A percentile compares a stretch with the other conserved stretches of the same genome.
These are phyloP conservation scores for Populus hybrid DNA, from an alignment of 441 rosid species.

Conservation along the genomic window DNA sequence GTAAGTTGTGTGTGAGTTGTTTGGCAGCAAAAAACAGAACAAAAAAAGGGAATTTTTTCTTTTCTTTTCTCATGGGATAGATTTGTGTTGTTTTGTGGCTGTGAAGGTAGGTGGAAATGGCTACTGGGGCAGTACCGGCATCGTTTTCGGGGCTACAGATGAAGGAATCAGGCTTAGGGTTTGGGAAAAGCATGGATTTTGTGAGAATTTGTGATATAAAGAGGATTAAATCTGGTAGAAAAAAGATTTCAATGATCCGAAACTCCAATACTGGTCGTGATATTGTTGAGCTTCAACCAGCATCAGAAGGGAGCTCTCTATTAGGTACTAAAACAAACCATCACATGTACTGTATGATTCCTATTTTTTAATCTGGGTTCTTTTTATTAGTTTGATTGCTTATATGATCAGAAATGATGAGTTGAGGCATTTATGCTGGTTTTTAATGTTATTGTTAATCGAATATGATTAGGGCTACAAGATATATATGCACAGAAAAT, in stretches of 20 bases:
- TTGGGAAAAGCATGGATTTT: slow-evolving; percentile 33
- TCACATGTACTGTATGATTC: not conserved
- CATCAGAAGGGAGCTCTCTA: slow-evolving; percentile 77
- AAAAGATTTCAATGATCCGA: not conserved
- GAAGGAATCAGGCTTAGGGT: slow-evolving; percentile 55
- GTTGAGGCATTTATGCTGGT: not conserved
- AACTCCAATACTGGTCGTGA: not conserved
- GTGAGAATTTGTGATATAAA: slow-evolving; percentile 20
- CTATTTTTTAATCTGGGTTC: not conserved
- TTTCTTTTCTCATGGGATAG: not conserved
- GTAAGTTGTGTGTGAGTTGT: not conserved
- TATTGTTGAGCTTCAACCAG: slow-evolving; percentile 61
- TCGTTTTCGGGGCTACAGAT: slow-evolving; percentile 60
- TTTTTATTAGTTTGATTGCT: not conserved
- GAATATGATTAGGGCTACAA: not conserved
- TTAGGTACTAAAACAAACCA: slow-evolving; percentile 45
- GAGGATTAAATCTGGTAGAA: not conserved
- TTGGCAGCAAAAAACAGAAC: not conserved
- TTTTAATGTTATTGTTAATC: not conserved
- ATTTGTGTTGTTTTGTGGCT: slow-evolving; percentile 10
- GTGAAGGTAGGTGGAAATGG: slow-evolving; percentile 44
- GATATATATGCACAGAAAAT: not conserved
- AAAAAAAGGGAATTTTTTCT: not conserved
- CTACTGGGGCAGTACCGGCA: slow-evolving; percentile 73
- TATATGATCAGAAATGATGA: not conserved